These are phyloP conservation scores for Beauveria sp. DNA, from an alignment of 2,329 filamentous ascomycete species.

Conservation along the genomic window DNA sequence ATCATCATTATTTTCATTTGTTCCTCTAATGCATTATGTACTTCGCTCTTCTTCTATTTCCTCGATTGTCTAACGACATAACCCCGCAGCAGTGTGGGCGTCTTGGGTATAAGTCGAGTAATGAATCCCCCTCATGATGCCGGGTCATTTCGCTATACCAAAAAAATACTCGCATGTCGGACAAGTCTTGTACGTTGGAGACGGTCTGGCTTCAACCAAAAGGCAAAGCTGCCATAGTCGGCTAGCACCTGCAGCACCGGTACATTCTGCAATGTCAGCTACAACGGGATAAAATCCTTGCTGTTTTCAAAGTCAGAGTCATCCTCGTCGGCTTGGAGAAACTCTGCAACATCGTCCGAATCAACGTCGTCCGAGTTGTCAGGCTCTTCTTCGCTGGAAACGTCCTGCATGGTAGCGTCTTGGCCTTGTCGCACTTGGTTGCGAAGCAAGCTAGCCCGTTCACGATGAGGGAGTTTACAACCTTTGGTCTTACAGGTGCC, in stretches of 20 bases:
- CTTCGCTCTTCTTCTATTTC: neutral
- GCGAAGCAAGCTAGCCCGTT: slow-evolving; percentile 73
- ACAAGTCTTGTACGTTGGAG: neutral
- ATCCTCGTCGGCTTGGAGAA: slow-evolving; percentile 47
- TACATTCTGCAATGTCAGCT: slow-evolving; percentile 13
- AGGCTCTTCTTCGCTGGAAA: slow-evolving; percentile 70
- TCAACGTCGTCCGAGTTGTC: slow-evolving; percentile 72
- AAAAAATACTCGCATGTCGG: neutral
- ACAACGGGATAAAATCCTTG: slow-evolving; percentile 50
- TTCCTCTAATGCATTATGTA: neutral
- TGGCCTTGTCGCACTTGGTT: slow-evolving; percentile 51
- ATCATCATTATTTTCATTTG: neutral
- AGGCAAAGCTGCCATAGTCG: neutral
- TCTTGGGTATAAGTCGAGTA: neutral
- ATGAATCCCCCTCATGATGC: neutral
- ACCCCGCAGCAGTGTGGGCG: neutral
- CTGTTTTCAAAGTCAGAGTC: slow-evolving; percentile 49
- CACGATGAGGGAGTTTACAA: slow-evolving; percentile 81
- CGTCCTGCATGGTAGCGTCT: slow-evolving; percentile 54
- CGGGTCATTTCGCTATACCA: neutral
- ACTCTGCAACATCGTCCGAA: slow-evolving; percentile 65
- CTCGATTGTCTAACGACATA: neutral
- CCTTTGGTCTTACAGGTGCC: slow-evolving; percentile 73
- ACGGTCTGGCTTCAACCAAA: neutral
- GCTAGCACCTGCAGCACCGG: neutral